A percentile compares a stretch with the other conserved stretches of the same genome.
phyloP scores from a whole-genome alignment of 345 rosid genomes.

The Euphorbia pulcherrima region DNA sequence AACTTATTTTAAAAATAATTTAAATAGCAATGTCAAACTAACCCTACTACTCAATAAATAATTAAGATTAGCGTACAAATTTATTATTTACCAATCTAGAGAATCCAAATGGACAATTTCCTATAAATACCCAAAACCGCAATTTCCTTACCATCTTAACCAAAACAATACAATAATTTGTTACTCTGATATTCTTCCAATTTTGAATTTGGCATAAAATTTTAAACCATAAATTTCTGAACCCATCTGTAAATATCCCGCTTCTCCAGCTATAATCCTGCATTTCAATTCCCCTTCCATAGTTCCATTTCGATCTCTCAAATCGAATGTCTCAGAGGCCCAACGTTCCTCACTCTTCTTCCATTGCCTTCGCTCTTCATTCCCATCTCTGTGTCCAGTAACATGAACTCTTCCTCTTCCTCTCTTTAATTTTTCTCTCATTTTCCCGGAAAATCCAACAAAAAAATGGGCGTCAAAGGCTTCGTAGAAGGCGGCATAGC shows the following conservation, averaged over 20 bases:
- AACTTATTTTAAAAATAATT: too few species aligned
- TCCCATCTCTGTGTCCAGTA: constrained; percentile 75
- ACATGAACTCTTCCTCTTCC: constrained; percentile 50
- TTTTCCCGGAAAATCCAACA: neutral
- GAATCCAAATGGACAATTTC: too few species aligned
- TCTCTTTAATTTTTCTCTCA: neutral
- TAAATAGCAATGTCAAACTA: too few species aligned
- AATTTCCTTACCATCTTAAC: too few species aligned
- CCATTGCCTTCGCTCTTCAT: constrained; percentile 57
- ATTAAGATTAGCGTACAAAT: too few species aligned
- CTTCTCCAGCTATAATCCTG: neutral
- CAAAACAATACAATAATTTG: too few species aligned
- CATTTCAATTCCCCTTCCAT: neutral
- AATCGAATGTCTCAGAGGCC: constrained; percentile 71
- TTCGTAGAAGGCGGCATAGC: constrained; percentile 91
- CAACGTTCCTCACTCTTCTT: constrained; percentile 62
- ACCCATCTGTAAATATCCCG: constrained; percentile 10
- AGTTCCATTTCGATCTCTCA: neutral
- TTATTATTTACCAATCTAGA: too few species aligned
- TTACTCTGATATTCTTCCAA: too few species aligned
- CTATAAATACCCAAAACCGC: too few species aligned
- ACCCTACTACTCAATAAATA: too few species aligned
- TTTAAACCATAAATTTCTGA: too few species aligned
- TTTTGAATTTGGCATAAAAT: too few species aligned
- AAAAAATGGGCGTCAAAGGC: constrained; percentile 66